A percentile compares a stretch with the other conserved stretches of the same genome.
Evolutionary conservation across 441 rosid genomes (phyloP).

Genomic region (Biscutella laevigata): DNA sequence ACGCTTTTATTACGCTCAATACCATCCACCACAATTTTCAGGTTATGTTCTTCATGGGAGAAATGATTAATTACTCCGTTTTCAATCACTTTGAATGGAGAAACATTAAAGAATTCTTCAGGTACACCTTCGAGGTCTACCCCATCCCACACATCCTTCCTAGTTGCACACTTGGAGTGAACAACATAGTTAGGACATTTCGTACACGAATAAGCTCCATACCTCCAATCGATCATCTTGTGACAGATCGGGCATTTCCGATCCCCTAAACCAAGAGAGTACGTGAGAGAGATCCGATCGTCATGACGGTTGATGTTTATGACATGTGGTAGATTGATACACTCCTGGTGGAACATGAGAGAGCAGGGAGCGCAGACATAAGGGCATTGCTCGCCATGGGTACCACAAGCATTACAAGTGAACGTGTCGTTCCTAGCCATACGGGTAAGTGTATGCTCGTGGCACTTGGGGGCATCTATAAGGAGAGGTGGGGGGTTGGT

Average conservation of each 20-base stretch:
- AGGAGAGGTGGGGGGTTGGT: not conserved
- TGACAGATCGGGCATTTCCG: not conserved
- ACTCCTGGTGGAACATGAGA: conserved; percentile 7
- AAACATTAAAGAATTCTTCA: not conserved
- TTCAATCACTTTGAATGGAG: not conserved
- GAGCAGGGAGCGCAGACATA: conserved; percentile 26
- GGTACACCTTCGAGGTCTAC: not conserved
- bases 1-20: not conserved
- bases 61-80: too few species aligned
- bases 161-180: conserved; percentile 16
- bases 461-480: not conserved
- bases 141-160: conserved; percentile 15
- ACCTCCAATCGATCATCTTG: not conserved
- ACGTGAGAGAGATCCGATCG: not conserved
- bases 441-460: conserved; percentile 10
- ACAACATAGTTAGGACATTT: not conserved
- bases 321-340: not conserved
- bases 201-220: conserved; percentile 6
- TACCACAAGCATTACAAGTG: conserved; percentile 30
- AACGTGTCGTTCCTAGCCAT: not conserved
- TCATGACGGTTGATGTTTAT: conserved; percentile 5
- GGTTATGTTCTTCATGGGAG: not conserved
- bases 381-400: conserved; percentile 27
- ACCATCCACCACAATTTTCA: not conserved
- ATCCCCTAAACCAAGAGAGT: not conserved